Base-by-base conservation (phyloP, 2,329 filamentous ascomycete species). In the Tolypocladium paradoxum region DNA sequence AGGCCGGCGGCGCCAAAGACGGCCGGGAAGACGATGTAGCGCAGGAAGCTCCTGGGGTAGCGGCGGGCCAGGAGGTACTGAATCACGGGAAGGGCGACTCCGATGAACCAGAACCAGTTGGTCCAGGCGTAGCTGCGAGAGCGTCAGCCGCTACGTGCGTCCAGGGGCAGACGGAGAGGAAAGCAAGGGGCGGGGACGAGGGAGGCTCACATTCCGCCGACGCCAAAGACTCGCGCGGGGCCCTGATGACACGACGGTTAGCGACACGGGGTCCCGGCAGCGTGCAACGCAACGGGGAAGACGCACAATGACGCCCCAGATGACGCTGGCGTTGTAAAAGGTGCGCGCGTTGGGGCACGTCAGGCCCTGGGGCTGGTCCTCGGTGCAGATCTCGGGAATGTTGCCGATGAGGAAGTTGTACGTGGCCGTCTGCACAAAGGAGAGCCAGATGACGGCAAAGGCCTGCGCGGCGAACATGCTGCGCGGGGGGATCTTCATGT, bases 241-340 rank as follows among this genome's bases (percentile, higher is more conserved):
- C 43, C 43, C 43, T 46, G 27, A 6, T 31, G 16, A 12, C 8
- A 18, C 6, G 14, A 18, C 3, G 14, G 9, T 45, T 9, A 45
- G 38, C 38, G 16, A 27, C 8, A n/a, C n/a, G 11, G 29, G 1
- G 7, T 27, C 2, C 11, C 12, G n/a, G n/a, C 3, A 14, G 43
- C 11, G 24, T 46, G 16, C 4, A 31, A 5, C 16, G 16, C n/a
- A n/a, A n/a, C n/a, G 29, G 34, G 34, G 9, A 14, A 31, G 22
- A 48, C 50, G 49, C 47, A 55, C 81, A 49, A 84, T 79, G 24
- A 80, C 70, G 54, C 81, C 81, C 80, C 79, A 82, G 52, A 82
- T 75, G 6, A 82, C 71, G 12, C 76, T 79, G 16, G 75, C 76
- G 20, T 77, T 80, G 68, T 78, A 83, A 62, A 82, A 83, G 0